phyloP scores from a whole-genome alignment of 768 basidiomycete species.

The Boletus sp. region DNA sequence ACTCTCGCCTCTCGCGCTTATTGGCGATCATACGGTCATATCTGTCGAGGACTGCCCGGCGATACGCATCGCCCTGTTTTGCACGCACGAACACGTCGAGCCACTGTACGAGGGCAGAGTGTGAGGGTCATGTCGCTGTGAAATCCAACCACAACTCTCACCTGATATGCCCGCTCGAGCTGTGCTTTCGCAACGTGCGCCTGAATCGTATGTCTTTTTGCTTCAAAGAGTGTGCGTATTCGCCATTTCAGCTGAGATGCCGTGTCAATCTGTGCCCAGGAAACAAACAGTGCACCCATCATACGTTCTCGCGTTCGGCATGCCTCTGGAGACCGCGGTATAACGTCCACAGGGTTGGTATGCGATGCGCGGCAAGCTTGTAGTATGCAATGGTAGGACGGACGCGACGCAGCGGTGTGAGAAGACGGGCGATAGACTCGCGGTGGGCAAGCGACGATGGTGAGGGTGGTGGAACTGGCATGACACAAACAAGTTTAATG shows the following conservation, averaged over 20 bases:
- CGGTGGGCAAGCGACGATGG: slow-evolving; percentile 46
- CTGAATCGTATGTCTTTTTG: slow-evolving; percentile 51
- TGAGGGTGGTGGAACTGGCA: slow-evolving; percentile 17
- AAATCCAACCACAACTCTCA: slow-evolving; percentile 25
- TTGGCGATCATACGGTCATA: slow-evolving; percentile 57
- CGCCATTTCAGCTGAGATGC: slow-evolving; percentile 53
- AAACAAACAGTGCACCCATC: slow-evolving; percentile 14
- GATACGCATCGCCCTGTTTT: slow-evolving; percentile 47
- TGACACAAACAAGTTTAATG: neutral
- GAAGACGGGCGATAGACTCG: slow-evolving; percentile 45
- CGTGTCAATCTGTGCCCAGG: neutral
- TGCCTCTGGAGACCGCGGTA: slow-evolving; percentile 66
- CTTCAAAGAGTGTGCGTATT: slow-evolving; percentile 51
- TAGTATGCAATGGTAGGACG: slow-evolving; percentile 66
- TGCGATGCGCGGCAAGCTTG: slow-evolving; percentile 63
- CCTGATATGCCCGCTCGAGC: slow-evolving; percentile 56
- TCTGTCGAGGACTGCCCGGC: slow-evolving; percentile 46
- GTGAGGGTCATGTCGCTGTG: neutral
- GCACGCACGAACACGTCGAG: slow-evolving; percentile 56
- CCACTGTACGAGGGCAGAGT: slow-evolving; percentile 36
- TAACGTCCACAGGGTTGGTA: slow-evolving; percentile 73
- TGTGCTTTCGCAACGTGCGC: slow-evolving; percentile 44
- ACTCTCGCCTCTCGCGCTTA: slow-evolving; percentile 47
- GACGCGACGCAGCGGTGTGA: slow-evolving; percentile 57
- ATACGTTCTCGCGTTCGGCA: slow-evolving; percentile 54